phyloP scores from a whole-genome alignment of 164 flowering plant species.

The Sedum album region DNA sequence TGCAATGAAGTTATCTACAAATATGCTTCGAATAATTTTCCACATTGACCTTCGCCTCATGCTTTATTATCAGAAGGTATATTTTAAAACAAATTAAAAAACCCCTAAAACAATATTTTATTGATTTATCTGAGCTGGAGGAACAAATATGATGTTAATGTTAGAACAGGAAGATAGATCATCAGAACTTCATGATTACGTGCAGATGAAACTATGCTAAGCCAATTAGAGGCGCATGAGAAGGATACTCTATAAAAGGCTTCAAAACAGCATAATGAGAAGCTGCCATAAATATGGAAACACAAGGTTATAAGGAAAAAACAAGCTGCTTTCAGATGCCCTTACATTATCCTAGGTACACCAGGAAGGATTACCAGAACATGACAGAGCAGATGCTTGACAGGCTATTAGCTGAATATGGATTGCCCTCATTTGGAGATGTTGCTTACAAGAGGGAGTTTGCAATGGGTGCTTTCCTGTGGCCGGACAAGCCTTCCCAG shows the following conservation, averaged over 20 bases:
- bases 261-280: background rate
- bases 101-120: too few relatives aligned
- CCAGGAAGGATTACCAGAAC: constrained; percentile 37
- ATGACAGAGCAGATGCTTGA: constrained; percentile 56
- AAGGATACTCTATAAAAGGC: background rate
- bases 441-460: constrained; percentile 43
- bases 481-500: constrained; percentile 23
- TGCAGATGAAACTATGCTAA: background rate
- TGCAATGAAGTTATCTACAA: too few relatives aligned
- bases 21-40: too few relatives aligned
- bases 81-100: too few relatives aligned
- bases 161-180: background rate
- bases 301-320: constrained; percentile 6
- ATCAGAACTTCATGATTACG: background rate
- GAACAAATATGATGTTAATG: too few relatives aligned
- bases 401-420: constrained; percentile 43
- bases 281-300: background rate
- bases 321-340: constrained; percentile 46
- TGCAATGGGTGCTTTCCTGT: constrained; percentile 64
- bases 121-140: too few relatives aligned
- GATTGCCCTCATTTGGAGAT: constrained; percentile 30
- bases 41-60: too few relatives aligned
- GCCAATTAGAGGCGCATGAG: background rate
- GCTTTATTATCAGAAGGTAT: too few relatives aligned
- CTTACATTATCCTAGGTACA: constrained; percentile 54